Evolutionary conservation across 306 rosid genomes (phyloP).

Genomic region (Hippophae gyantsensis): DNA sequence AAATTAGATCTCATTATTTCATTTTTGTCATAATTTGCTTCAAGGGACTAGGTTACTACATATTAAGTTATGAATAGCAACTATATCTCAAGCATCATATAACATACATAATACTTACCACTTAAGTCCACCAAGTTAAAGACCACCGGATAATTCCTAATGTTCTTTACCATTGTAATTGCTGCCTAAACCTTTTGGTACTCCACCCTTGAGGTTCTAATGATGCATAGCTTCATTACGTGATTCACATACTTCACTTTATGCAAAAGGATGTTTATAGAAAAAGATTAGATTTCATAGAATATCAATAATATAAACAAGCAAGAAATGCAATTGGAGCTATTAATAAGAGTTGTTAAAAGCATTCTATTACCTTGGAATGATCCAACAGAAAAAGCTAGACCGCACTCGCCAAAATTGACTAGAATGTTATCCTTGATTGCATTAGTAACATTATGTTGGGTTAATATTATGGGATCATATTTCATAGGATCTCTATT

Average conservation of each 20-base stretch:
- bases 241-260: slow-evolving; percentile 73
- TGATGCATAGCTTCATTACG: slow-evolving; percentile 49
- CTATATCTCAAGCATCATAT: slow-evolving; percentile 7
- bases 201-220: slow-evolving; percentile 45
- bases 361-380: neutral
- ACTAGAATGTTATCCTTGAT: no score
- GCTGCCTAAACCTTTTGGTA: slow-evolving; percentile 25
- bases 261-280: slow-evolving; percentile 4
- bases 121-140: no score
- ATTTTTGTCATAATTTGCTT: neutral
- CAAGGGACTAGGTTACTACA: neutral
- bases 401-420: no score
- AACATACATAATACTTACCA: no score
- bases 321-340: neutral
- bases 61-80: neutral
- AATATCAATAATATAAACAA: neutral
- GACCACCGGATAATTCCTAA: no score
- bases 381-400: no score
- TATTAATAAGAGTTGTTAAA: neutral
- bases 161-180: no score
- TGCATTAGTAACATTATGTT: no score
- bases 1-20: neutral
- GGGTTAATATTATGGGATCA: no score
- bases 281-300: neutral
- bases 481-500: slow-evolving; percentile 12